Evolutionary conservation across 2,329 filamentous ascomycete species (phyloP), one percentile per base, ranked within the genome.

Genomic region (Hymenoscyphus infarciens): DNA sequence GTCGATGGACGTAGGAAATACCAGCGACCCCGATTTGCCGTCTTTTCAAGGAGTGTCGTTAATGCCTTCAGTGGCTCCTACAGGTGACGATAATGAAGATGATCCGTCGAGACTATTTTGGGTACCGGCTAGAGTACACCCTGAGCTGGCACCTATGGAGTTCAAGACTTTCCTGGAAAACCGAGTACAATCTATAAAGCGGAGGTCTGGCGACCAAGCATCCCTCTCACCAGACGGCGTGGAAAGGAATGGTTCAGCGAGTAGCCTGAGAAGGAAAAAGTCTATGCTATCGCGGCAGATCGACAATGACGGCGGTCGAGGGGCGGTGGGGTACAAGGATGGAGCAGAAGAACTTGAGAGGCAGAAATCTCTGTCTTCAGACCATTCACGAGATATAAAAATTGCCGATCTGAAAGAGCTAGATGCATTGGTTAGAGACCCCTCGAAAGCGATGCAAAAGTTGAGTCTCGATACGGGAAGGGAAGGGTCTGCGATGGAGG

Each of bases 141-240:
- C 95, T 0, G 95, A 99, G 76, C 81, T 99, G 57, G 95, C 95
- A 2, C 95, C 95, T 1, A 92, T 90, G 73, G 95, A 97, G 70
- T 99, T 98, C 81, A 97, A 96, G 76, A 94, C 89, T 1, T 99
- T 98, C 69, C 83, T 99, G 1, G 94, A 99, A 72, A 96, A 93
- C 66, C 88, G 93, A 72, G 91, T 97, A 13, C 90, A 97, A 69
- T 89, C 91, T 39, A 96, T 98, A 70, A 88, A 92, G 74, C 83
- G 93, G 68, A 86, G 91, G 70, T 96, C 93, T 0, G 88, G 89
- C 27, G 92, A 88, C 88, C 82, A 66, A 81, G 81, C 42, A 77
- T 92, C 56, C 85, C 86, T 33, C 77, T 83, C 5, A 83, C 88
- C 66, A 78, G 83, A 70, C 68, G 67, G 81, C 69, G 65, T 84